Evolutionary conservation across 192 early-diverging fungal genomes (phyloP).

Genomic region (Podila epicladia): DNA sequence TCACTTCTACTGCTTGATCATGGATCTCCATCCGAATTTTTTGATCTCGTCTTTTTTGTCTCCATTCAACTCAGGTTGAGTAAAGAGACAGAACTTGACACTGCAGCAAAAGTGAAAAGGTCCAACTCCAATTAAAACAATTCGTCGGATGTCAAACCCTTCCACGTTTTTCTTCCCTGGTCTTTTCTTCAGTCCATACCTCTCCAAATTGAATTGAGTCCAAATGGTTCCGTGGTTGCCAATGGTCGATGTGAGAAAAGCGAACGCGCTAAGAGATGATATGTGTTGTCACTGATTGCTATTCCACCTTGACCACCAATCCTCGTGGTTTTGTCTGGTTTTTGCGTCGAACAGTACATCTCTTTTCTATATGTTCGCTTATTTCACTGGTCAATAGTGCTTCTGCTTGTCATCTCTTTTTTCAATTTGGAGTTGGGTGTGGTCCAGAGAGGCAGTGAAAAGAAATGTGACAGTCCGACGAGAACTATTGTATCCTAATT

Average conservation of each 20-base stretch:
- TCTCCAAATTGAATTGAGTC: neutral
- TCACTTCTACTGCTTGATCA: conserved; percentile 13
- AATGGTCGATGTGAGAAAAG: too few relatives aligned
- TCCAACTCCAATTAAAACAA: conserved; percentile 57
- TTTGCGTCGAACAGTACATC: too few relatives aligned
- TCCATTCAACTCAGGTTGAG: neutral
- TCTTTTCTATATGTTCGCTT: too few relatives aligned
- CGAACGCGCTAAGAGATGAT: too few relatives aligned
- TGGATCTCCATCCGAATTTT: neutral
- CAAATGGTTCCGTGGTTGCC: too few relatives aligned
- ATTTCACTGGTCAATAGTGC: too few relatives aligned
- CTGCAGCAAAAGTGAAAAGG: conserved; percentile 10
- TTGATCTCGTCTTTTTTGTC: conserved; percentile 1
- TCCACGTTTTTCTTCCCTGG: neutral
- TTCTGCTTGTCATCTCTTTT: too few relatives aligned
- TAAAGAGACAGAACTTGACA: neutral
- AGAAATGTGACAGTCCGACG: conserved; percentile 15
- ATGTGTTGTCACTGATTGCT: too few relatives aligned
- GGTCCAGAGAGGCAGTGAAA: neutral
- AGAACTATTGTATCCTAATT: conserved; percentile 3
- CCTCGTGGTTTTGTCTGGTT: too few relatives aligned
- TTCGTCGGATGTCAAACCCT: conserved; percentile 57
- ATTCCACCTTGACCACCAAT: too few relatives aligned
- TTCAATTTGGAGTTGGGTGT: too few relatives aligned
- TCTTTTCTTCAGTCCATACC: neutral